These are phyloP conservation scores for Hylodesmum podocarpum DNA, from an alignment of 306 rosid genomes.

Conservation along the genomic window DNA sequence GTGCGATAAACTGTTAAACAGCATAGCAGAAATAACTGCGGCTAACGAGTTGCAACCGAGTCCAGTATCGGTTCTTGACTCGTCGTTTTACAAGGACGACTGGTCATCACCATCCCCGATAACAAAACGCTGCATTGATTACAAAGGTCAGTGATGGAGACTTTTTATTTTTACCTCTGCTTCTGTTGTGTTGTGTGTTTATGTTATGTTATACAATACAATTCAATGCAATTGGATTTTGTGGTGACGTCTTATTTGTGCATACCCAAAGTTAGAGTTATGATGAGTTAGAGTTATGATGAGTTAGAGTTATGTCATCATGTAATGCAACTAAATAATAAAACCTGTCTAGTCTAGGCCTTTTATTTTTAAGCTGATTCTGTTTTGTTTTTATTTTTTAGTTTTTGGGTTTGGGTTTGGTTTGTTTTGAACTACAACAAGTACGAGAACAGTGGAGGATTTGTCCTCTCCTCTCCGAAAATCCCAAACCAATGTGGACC, in stretches of 20 bases:
- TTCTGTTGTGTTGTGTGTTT: too few species aligned
- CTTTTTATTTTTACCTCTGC: not conserved
- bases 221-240: not conserved
- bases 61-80: constrained; percentile 92
- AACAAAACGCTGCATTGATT: constrained; percentile 79
- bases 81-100: constrained; percentile 86
- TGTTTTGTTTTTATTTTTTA: not conserved
- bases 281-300: too few species aligned
- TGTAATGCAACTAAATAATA: not conserved
- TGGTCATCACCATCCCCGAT: constrained; percentile 82
- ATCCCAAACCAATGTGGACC: constrained; percentile 33
- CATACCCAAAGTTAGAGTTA: not conserved
- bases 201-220: too few species aligned
- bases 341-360: too few species aligned
- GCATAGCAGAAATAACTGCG: constrained; percentile 76
- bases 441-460: not conserved
- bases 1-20: constrained; percentile 77
- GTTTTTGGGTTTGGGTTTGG: too few species aligned
- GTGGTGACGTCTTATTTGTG: not conserved
- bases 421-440: not conserved
- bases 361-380: not conserved
- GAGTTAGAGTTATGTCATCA: not conserved
- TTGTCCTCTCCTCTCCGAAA: constrained; percentile 14
- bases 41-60: constrained; percentile 87
- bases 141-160: constrained; percentile 54